These are phyloP conservation scores for Trifolium repens DNA, from an alignment of 306 rosid genomes.

Conservation along the genomic window DNA sequence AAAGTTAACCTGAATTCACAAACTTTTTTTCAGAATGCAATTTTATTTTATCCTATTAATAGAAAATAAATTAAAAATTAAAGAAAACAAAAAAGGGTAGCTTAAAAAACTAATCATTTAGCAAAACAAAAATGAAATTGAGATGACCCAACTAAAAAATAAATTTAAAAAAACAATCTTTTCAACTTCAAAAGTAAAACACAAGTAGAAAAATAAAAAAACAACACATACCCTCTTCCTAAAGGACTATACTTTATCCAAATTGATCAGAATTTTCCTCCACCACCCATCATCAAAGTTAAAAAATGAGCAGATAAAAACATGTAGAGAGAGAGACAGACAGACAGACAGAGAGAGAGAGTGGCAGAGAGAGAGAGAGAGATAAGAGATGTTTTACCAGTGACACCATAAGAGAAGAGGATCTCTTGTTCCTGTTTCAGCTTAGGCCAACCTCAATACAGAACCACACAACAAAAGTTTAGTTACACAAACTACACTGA, in stretches of 20 bases:
- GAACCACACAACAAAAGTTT: conserved; percentile 66
- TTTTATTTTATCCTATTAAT: conserved; percentile 16
- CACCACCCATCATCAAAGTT: conserved; percentile 37
- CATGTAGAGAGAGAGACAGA: not conserved
- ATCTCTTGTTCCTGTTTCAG: conserved; percentile 50
- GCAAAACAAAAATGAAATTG: not conserved
- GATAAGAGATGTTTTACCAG: conserved; percentile 51
- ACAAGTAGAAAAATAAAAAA: conserved; percentile 2
- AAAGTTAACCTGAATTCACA: conserved; percentile 40
- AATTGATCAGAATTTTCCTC: conserved; percentile 39
- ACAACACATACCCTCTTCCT: conserved; percentile 33
- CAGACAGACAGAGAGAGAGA: not conserved
- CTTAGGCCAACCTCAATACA: conserved; percentile 56
- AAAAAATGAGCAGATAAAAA: conserved; percentile 23
- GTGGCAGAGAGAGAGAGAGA: conserved; percentile 15
- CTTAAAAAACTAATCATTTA: conserved; percentile 7
- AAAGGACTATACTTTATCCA: conserved; percentile 38
- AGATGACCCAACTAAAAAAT: conserved; percentile 19
- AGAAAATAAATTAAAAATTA: not conserved
- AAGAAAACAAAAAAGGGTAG: not conserved
- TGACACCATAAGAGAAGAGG: conserved; percentile 51
- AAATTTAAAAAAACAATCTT: conserved; percentile 24
- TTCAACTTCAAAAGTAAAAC: conserved; percentile 31
- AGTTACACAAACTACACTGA: conserved; percentile 42
- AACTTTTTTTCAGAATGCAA: conserved; percentile 28